Evolutionary conservation across 257 asterid species (phyloP), one percentile per base, ranked within the genome.

Genomic region (Scutellaria minor): DNA sequence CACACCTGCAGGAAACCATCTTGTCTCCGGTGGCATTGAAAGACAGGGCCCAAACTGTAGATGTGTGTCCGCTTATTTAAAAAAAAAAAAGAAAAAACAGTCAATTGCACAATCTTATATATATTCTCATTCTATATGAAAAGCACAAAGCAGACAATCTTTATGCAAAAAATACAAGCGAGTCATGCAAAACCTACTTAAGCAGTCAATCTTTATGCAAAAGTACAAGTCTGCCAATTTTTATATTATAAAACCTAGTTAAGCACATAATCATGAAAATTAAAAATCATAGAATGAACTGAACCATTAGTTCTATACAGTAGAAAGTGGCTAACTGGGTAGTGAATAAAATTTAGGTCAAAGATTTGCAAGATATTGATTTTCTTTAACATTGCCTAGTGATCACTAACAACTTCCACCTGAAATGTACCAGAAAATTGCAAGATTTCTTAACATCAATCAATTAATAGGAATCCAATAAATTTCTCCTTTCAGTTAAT

Each of bases 1-100:
- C 89, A 75, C 86, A 90, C 99, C 99, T 90, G 83, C 98, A 95
- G 60, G 97, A 83, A 74, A 81, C 97, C 98, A 95, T 90, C 90
- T 83, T 88, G 85, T 80, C 94, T 74, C 98, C 99, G 35, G 46
- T 71, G 72, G 82, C 73, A 78, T 88, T 84, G 77, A 87, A 88
- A 73, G 96, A 83, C 63, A 95, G 75, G 57, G 96, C 95, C 98
- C 98, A 95, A 62, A 90, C 94, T 2, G 98, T 92, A 78, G 98
- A 81, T 57, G 88, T 80, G 77, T 93, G 98, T 9, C 98, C 97
- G 63, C 98, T 93, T 81, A 66, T 61, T 77, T 53, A 66, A 68
- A 53, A 51, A 68, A 60, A 46, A 61, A 74, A 66, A 51, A 20
- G 40, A 5, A 10, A 52, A 58, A 18, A 20, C n/a, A 22, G 35